Conservation (phyloP, 2,329 filamentous ascomycete genomes). For the Claviceps cyperi region DNA sequence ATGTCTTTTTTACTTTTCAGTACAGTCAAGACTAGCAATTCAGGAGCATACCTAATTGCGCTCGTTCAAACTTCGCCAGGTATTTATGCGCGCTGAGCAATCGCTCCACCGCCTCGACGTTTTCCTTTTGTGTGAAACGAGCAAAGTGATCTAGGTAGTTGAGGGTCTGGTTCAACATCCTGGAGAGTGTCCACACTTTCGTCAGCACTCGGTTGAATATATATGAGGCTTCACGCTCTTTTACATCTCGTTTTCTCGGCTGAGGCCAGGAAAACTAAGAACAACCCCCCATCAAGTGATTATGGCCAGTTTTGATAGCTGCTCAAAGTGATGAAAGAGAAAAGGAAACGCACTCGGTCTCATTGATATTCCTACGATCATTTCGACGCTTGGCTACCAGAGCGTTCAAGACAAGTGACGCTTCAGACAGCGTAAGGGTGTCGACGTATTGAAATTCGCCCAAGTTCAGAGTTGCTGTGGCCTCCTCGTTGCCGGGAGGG, state of each 20-base stretch:
- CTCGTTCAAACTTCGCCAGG: slow-evolving; percentile 83
- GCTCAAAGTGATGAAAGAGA: not conserved
- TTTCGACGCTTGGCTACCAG: slow-evolving; percentile 68
- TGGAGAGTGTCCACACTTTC: slow-evolving; percentile 15
- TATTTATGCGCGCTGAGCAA: slow-evolving; percentile 66
- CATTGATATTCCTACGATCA: slow-evolving; percentile 68
- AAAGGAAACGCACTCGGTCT: slow-evolving; percentile 55
- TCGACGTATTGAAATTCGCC: slow-evolving; percentile 90
- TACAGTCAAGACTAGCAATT: not conserved
- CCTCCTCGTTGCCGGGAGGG: slow-evolving; percentile 73
- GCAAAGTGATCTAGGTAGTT: slow-evolving; percentile 92
- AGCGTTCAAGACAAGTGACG: slow-evolving; percentile 80
- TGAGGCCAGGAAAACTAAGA: not conserved
- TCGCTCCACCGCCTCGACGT: slow-evolving; percentile 85
- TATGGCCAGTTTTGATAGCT: not conserved
- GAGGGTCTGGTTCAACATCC: slow-evolving; percentile 72
- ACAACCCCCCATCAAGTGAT: not conserved
- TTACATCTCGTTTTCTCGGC: not conserved
- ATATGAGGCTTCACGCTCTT: not conserved
- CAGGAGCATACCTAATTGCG: slow-evolving; percentile 58
- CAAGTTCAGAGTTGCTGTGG: slow-evolving; percentile 63
- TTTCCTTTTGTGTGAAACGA: slow-evolving; percentile 89
- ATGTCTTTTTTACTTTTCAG: not conserved
- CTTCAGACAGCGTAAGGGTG: slow-evolving; percentile 83
- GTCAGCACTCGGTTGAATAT: slow-evolving; percentile 4